These are phyloP conservation scores for Prunella vulgaris DNA, from an alignment of 257 asterid genomes.

Conservation along the genomic window DNA sequence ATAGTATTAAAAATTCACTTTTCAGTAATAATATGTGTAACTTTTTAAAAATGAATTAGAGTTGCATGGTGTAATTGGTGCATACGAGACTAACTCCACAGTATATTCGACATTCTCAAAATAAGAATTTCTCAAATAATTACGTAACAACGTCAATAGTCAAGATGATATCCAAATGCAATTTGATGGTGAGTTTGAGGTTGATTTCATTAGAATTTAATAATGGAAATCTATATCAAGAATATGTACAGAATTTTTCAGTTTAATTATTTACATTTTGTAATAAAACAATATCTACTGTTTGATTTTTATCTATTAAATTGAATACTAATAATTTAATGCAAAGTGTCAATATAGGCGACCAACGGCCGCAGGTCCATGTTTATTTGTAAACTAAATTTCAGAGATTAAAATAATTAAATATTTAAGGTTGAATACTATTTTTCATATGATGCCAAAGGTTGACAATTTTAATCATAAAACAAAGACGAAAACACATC, in stretches of 20 bases:
- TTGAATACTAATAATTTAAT: neutral
- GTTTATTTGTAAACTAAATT: neutral
- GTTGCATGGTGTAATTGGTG: no score
- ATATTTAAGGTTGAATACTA: neutral
- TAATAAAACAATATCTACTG: neutral
- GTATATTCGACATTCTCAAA: neutral
- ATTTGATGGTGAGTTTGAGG: neutral
- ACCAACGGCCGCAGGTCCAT: neutral
- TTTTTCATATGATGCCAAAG: neutral
- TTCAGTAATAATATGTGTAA: no score
- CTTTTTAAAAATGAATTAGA: no score
- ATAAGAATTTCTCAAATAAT: neutral
- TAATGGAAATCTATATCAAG: no score
- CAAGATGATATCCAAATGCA: neutral
- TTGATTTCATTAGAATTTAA: neutral
- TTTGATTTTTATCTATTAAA: neutral
- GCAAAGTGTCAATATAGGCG: neutral
- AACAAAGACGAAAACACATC: no score
- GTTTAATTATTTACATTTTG: neutral
- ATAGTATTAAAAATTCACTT: no score
- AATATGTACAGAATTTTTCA: no score
- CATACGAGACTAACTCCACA: no score
- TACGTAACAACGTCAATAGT: neutral
- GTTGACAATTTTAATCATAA: neutral
- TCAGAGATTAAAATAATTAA: neutral